Evolutionary conservation across 1,284 basidiomycete species (phyloP).

Genomic region (Ganoderma lucidum): DNA sequence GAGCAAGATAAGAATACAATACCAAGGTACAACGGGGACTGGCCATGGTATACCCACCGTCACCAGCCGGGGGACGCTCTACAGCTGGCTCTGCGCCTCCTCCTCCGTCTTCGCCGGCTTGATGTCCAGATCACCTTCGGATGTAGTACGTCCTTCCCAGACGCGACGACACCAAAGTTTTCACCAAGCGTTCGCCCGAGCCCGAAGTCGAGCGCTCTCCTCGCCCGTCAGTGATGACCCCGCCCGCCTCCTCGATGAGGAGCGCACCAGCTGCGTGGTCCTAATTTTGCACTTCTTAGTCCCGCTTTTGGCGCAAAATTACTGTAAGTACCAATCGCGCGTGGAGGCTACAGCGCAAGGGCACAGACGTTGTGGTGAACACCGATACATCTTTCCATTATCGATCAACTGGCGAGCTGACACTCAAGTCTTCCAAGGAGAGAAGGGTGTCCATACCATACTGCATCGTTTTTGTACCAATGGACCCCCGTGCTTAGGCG

Average conservation of each 20-base stretch:
- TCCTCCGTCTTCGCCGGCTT: constrained; percentile 66
- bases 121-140: constrained; percentile 77
- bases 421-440: too few relatives aligned
- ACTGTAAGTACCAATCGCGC: too few relatives aligned
- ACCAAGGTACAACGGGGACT: neutral
- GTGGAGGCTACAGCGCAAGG: too few relatives aligned
- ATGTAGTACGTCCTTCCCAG: constrained; percentile 77
- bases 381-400: too few relatives aligned
- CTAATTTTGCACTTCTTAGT: constrained; percentile 43
- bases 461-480: too few relatives aligned
- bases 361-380: too few relatives aligned
- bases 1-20: neutral
- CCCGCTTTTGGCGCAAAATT: constrained; percentile 50
- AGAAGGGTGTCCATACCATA: too few relatives aligned
- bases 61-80: neutral
- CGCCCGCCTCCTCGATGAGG: constrained; percentile 91
- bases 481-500: too few relatives aligned
- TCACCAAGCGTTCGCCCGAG: constrained; percentile 86
- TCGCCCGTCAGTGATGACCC: constrained; percentile 84
- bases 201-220: constrained; percentile 87
- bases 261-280: constrained; percentile 86
- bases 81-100: constrained; percentile 5
- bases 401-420: too few relatives aligned
- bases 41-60: too few relatives aligned
- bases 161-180: constrained; percentile 90